Base-by-base conservation (phyloP, 305 asterid genomes). In the Plantago lanceolata region DNA sequence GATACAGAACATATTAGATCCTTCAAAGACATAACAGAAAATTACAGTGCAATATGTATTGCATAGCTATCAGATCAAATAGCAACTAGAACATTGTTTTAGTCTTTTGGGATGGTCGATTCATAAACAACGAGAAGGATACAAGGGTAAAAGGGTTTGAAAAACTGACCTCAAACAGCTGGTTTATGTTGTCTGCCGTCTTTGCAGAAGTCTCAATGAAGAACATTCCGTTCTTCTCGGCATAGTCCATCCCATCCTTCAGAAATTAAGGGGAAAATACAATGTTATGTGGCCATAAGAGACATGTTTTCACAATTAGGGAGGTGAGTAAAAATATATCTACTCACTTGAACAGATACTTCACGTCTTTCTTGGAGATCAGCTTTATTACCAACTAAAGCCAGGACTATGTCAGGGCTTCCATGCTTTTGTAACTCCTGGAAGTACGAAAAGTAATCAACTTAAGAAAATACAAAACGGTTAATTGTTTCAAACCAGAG, bases 161-260 rank as follows among this genome's bases (percentile, higher is more conserved):
- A 52, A 71, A 69, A 65, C 60, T 63, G 73, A 92, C 99, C 99
- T 94, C 99, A 67, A 94, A 94, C 58, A 94, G 83, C 84, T 90
- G 96, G 84, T 94, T 94, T 77, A 94, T 94, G 77, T 94, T 94
- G 79, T 94, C 99, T n/a, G 97, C 97, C 14, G 99, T 94, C 85
- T 94, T 94, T 18, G 99, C 99, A 75, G 97, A 90, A 35, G 97
- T 94, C 83, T 90, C 99, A 11, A 90, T 94, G 60, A 90, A 90
- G 77, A 90, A 94, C 99, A 94, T 94, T 50, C 95, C 95, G 26
- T 90, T 90, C 93, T 80, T 90, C 76, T 90, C 96, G 0, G 99
- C 96, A 67, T 84, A 86, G 40, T 88, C 96, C 37, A 67, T 81
- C 59, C 88, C 97, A 69, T 86, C 93, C 99, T 94, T 80, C 59